Base-by-base conservation (phyloP, 805 yeast genomes). In the Zygosaccharomyces rouxii region DNA sequence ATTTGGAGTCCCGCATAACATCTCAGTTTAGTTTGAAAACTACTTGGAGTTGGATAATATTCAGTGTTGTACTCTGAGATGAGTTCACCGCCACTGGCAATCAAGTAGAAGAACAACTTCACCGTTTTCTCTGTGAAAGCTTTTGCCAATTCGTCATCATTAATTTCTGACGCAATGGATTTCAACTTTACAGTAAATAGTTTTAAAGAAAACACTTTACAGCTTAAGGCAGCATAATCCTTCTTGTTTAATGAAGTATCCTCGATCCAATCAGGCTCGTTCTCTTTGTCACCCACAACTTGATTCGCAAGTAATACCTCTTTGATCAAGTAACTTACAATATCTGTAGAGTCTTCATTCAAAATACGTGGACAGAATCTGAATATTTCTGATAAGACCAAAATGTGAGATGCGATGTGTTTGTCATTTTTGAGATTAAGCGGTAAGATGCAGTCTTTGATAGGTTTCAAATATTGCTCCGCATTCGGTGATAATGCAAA, bases 11-110 rank as follows among this genome's bases (percentile, higher is more conserved):
- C 95, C 1, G 95, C 92, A 29, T 70, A 72, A 9, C 86, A 68
- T 55, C 95, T 73, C 42, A 89, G 64, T 53, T 79, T 77, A 50
- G 81, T 74, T 59, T 83, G 84, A 58, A 70, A 81, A 30, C 69
- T 68, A 22, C 62, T 69, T 3, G 96, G 95, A 0, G 95, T 85
- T 13, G 85, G 82, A 55, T 66, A 72, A 14, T 68, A 66, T 7
- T 65, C 69, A 4, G 73, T 56, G 46, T 73, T 72, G 21, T 62
- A 51, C 50, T 66, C 62, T 46, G 76, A 53, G 2, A 83, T 78
- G 28, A 89, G 75, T 58, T 89, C 96, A 25, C 96, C 96, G 39
- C 86, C 85, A 60, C 83, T 83, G 1, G 81, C 79, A 42, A 89
- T 78, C 29, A 86, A 70, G 1, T 89, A 79, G 29, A 79, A 71